phyloP scores from a whole-genome alignment of 106 monocot species.

The Dioscorea alata region DNA sequence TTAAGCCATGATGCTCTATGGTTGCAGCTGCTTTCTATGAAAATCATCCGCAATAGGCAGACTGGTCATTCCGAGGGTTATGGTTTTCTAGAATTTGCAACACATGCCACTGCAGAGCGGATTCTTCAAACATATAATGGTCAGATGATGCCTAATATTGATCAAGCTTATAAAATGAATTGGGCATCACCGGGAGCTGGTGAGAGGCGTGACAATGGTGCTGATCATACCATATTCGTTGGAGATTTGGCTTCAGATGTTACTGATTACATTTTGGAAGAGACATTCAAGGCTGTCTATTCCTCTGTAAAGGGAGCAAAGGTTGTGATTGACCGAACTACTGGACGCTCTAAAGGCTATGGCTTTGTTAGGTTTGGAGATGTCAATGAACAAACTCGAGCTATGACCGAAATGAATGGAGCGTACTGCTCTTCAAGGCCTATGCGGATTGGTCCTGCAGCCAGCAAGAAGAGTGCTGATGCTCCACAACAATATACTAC shows the following conservation, averaged over 20 bases:
- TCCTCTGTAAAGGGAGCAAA: constrained; percentile 86
- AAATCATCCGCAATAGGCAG: constrained; percentile 83
- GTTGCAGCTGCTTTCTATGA: constrained; percentile 61
- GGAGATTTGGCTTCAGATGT: constrained; percentile 92
- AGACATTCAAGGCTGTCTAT: constrained; percentile 76
- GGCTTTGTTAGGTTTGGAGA: constrained; percentile 98
- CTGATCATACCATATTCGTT: constrained; percentile 84
- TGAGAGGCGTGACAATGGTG: constrained; percentile 61
- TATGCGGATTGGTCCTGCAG: constrained; percentile 83
- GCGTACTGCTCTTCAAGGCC: constrained; percentile 70
- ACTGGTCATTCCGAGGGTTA: constrained; percentile 72
- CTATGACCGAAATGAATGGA: constrained; percentile 97
- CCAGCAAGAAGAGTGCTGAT: constrained; percentile 49
- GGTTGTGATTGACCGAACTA: constrained; percentile 75
- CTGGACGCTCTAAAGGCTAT: constrained; percentile 89
- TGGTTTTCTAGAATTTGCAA: constrained; percentile 83
- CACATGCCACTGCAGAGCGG: constrained; percentile 57
- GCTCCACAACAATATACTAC: constrained; percentile 19
- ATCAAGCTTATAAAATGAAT: constrained; percentile 65
- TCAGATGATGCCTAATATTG: constrained; percentile 65
- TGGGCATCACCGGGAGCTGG: constrained; percentile 68
- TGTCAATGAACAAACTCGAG: constrained; percentile 82
- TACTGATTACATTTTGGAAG: constrained; percentile 79
- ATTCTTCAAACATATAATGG: constrained; percentile 80
- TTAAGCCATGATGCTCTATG: too few relatives aligned